Evolutionary conservation across 1,284 basidiomycete genomes (phyloP), one percentile per base, ranked within the genome.

Genomic region (Amylostereum chailletii): DNA sequence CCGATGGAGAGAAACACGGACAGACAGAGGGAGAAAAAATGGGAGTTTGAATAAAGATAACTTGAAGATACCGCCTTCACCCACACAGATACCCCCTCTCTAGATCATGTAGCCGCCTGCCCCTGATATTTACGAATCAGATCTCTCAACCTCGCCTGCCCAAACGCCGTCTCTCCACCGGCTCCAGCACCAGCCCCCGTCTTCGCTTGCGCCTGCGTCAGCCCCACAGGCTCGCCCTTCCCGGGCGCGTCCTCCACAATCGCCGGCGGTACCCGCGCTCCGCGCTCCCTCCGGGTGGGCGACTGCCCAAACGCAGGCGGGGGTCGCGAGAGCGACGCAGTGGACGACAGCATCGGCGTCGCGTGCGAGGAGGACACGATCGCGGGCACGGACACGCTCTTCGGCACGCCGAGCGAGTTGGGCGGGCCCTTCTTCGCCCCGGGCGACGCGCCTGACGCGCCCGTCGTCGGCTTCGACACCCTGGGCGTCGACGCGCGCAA

Each of bases 111-210:
- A 19, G 19, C 19, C 9, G 43, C 36, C 36, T 58, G 54, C 7
- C 70, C 69, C 59, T 90, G 86, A 63, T 89, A 89, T 60, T 84
- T 85, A 72, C 79, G 83, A 62, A 90, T 90, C 54, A 90, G 66
- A 65, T 89, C 86, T 51, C 83, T 69, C 55, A 90, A 65, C 51
- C 81, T 70, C 11, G 84, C 83, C 62, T 87, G 81, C 10, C 86
- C 87, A 65, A 88, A 86, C 4, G 76, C 81, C 49, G 83, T 62
- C 34, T 84, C 79, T 6, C 61, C 55, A 59, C 57, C 63, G 48
- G 55, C 47, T n/a, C 57, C 49, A 19, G n/a, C 36, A 10, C 27
- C 27, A 26, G 7, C 32, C 54, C 54, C 29, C 55, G 49, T 56
- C 58, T 58, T 51, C 51, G 51, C 52, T n/a, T 45, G 45, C 32